Conservation (phyloP, 345 rosid genomes). For the Aegle marmelos region DNA sequence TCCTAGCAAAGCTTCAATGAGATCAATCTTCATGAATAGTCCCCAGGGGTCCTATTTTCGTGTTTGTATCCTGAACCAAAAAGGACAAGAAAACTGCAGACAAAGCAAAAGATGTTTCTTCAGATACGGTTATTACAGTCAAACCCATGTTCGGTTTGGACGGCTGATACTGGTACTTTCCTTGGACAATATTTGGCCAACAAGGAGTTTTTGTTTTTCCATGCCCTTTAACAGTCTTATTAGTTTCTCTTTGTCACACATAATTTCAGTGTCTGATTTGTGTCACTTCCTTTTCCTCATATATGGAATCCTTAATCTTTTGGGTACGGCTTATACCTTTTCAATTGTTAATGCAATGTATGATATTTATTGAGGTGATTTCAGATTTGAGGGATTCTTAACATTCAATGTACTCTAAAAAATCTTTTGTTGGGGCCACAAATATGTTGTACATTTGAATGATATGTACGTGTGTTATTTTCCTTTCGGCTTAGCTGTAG, state of each 20-base stretch:
- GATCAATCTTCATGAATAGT: not conserved
- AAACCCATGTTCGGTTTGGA: not conserved
- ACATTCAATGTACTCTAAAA: constrained; percentile 1
- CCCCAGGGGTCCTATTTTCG: not conserved
- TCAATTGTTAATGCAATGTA: not conserved
- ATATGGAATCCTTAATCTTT: not conserved
- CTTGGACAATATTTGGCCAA: constrained; percentile 19
- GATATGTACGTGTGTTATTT: not conserved
- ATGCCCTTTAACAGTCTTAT: no score
- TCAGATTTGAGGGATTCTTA: not conserved
- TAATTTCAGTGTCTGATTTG: not conserved
- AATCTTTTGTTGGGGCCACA: not conserved
- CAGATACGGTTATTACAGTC: not conserved
- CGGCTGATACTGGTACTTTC: not conserved
- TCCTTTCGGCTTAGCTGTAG: not conserved
- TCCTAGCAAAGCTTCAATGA: not conserved
- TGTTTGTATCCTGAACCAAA: not conserved
- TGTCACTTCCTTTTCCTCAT: not conserved
- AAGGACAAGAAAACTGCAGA: not conserved
- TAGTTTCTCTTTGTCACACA: not conserved
- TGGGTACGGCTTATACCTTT: not conserved
- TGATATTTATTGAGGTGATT: not conserved
- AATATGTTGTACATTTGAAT: not conserved
- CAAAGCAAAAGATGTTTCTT: not conserved
- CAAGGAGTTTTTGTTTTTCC: not conserved